Evolutionary conservation across 768 basidiomycete genomes (phyloP).

Genomic region (Royoungia palumana): DNA sequence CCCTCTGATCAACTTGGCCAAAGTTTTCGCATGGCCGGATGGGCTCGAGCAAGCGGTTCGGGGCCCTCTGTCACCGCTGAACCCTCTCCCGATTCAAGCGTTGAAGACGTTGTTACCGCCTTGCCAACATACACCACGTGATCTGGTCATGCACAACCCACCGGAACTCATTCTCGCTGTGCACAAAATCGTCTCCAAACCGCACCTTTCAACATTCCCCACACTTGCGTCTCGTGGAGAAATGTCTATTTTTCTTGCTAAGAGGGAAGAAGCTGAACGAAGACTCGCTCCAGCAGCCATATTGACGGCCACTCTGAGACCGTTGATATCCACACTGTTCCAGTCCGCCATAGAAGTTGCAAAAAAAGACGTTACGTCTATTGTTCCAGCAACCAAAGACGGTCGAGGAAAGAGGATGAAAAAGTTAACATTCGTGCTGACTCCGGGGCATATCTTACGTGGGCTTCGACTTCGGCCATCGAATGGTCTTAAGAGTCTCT

Average conservation of each 20-base stretch:
- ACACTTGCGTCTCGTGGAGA: slow-evolving; percentile 6
- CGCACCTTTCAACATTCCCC: slow-evolving; percentile 24
- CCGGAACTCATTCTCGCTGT: slow-evolving; percentile 31
- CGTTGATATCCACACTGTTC: slow-evolving; percentile 34
- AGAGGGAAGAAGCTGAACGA: slow-evolving; percentile 19
- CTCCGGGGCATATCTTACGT: slow-evolving; percentile 40
- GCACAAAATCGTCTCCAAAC: slow-evolving; percentile 16
- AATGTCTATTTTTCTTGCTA: slow-evolving; percentile 6
- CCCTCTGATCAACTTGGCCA: slow-evolving; percentile 19
- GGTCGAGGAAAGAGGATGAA: slow-evolving; percentile 23
- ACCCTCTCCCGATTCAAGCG: not conserved
- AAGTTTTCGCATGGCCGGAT: slow-evolving; percentile 10
- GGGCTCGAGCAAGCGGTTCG: slow-evolving; percentile 17
- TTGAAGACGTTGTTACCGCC: slow-evolving; percentile 5
- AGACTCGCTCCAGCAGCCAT: slow-evolving; percentile 36
- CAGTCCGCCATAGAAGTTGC: slow-evolving; percentile 32
- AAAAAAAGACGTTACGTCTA: slow-evolving; percentile 30
- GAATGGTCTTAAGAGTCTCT: not conserved
- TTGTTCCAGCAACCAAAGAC: slow-evolving; percentile 15
- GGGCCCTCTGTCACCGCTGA: slow-evolving; percentile 2
- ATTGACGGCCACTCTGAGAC: slow-evolving; percentile 32
- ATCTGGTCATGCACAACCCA: slow-evolving; percentile 18
- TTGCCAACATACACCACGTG: slow-evolving; percentile 21
- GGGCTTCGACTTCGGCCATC: slow-evolving; percentile 26
- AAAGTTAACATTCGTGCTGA: slow-evolving; percentile 29